These are phyloP conservation scores for Mycena rebaudengoi DNA, from an alignment of 768 basidiomycete species.

Conservation along the genomic window DNA sequence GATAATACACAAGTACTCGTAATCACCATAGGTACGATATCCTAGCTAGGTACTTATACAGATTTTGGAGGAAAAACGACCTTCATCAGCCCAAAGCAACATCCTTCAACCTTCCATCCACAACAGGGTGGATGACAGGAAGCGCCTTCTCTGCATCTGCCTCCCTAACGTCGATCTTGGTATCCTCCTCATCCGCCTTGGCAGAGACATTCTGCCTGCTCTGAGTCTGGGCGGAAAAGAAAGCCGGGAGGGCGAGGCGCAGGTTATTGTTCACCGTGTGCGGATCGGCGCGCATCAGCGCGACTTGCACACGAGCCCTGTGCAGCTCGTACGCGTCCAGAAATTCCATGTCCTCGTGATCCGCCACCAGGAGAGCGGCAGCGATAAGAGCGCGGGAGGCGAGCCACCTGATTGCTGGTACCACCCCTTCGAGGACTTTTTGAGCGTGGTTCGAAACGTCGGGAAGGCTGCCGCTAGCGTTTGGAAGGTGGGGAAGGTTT, in stretches of 20 bases:
- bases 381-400: slow-evolving; percentile 16
- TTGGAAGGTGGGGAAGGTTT: slow-evolving; percentile 1
- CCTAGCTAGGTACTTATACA: background rate
- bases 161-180: slow-evolving; percentile 7
- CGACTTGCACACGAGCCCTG: slow-evolving; percentile 28
- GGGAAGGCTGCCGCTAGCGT: slow-evolving; percentile 4
- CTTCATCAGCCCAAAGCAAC: slow-evolving; percentile 4
- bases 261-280: background rate
- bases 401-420: slow-evolving; percentile 19
- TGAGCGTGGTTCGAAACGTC: slow-evolving; percentile 3
- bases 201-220: slow-evolving; percentile 7
- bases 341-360: slow-evolving; percentile 20
- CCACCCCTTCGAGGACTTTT: slow-evolving; percentile 9
- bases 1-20: too few relatives aligned
- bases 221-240: slow-evolving; percentile 14
- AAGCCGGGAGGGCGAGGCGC: slow-evolving; percentile 17
- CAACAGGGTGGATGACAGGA: slow-evolving; percentile 41
- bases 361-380: slow-evolving; percentile 18
- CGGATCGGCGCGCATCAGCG: slow-evolving; percentile 13
- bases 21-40: too few relatives aligned
- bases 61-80: background rate
- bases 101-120: slow-evolving; percentile 46
- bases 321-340: slow-evolving; percentile 41
- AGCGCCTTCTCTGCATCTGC: slow-evolving; percentile 29
- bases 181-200: slow-evolving; percentile 16